Conservation (phyloP, 2,329 filamentous ascomycete genomes). For the Fonsecaea pedrosoi region DNA sequence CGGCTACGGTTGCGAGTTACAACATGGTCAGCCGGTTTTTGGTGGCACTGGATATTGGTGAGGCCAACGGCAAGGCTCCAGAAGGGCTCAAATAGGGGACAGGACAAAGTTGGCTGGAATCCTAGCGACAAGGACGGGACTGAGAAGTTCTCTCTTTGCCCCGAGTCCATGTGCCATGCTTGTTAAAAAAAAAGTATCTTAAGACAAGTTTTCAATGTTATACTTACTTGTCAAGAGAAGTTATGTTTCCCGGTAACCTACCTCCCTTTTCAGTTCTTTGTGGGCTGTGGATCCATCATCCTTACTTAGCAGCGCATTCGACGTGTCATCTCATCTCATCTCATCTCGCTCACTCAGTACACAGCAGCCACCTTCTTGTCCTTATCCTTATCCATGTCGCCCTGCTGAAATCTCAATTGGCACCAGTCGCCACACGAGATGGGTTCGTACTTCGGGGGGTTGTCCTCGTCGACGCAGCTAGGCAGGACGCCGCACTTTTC, state of each 20-base stretch:
- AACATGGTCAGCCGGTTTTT: slow-evolving; percentile 88
- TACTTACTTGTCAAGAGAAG: no score
- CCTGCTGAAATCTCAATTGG: slow-evolving; percentile 34
- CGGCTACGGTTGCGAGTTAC: slow-evolving; percentile 82
- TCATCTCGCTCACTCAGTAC: neutral
- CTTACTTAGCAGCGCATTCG: neutral
- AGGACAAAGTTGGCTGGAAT: neutral
- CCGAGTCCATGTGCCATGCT: neutral
- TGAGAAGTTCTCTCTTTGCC: neutral
- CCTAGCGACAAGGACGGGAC: neutral
- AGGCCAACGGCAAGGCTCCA: slow-evolving; percentile 48
- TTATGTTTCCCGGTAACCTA: no score
- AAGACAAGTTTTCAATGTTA: no score
- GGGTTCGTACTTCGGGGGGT: slow-evolving; percentile 60
- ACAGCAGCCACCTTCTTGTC: slow-evolving; percentile 14
- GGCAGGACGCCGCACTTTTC: slow-evolving; percentile 59
- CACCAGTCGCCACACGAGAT: slow-evolving; percentile 44
- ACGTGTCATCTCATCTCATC: neutral
- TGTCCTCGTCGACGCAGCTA: slow-evolving; percentile 46
- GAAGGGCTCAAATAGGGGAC: slow-evolving; percentile 28
- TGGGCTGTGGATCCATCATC: neutral
- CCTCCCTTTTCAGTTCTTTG: neutral
- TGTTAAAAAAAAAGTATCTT: neutral
- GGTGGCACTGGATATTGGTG: slow-evolving; percentile 74
- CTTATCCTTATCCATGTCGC: slow-evolving; percentile 15